phyloP scores from a whole-genome alignment of 768 basidiomycete genomes.

The Lyophyllum shimeji region DNA sequence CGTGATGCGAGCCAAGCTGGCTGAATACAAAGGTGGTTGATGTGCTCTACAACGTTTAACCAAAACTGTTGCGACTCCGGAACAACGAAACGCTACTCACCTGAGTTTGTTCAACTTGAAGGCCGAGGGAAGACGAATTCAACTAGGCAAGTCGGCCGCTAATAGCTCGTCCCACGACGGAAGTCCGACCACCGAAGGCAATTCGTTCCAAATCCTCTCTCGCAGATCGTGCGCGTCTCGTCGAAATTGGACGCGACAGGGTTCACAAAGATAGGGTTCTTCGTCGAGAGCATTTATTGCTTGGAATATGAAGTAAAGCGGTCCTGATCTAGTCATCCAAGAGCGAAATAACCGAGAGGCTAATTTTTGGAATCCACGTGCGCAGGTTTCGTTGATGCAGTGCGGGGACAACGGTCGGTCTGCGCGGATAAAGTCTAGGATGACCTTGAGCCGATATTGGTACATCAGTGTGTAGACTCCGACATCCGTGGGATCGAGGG shows the following conservation, averaged over 20 bases:
- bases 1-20: not conserved
- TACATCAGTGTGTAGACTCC: conserved; percentile 55
- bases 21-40: not conserved
- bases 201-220: conserved; percentile 43
- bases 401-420: conserved; percentile 24
- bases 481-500: conserved; percentile 41
- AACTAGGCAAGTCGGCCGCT: conserved; percentile 13
- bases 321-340: conserved; percentile 51
- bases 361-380: conserved; percentile 41
- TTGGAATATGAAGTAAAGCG: conserved; percentile 54
- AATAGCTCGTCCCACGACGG: conserved; percentile 44
- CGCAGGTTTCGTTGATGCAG: conserved; percentile 36
- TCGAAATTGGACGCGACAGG: conserved; percentile 43
- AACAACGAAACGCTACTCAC: not conserved
- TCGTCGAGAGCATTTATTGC: conserved; percentile 37
- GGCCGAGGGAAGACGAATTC: not conserved
- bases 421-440: conserved; percentile 47
- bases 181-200: conserved; percentile 45
- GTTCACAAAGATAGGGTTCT: conserved; percentile 40
- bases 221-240: conserved; percentile 38
- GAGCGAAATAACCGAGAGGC: conserved; percentile 42
- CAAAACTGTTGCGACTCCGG: not conserved
- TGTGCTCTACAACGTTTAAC: not conserved
- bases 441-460: conserved; percentile 49
- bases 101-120: not conserved